Conservation (phyloP, 73 alveolate species). For the Halteria grandinella region DNA sequence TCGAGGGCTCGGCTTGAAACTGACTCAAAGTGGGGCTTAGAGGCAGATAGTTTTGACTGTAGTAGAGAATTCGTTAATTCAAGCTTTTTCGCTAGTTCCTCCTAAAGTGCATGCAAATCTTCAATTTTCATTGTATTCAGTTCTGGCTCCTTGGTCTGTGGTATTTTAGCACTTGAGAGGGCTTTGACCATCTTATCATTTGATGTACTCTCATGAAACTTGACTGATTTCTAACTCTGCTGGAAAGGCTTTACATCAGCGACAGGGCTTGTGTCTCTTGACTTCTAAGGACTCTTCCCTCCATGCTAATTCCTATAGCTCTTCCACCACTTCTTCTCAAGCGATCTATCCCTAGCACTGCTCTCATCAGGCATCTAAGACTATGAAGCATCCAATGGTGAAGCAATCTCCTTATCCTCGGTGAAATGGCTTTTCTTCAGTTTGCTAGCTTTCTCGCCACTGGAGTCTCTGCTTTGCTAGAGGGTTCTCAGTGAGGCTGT, state of each 20-base stretch:
- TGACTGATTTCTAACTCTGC: neutral
- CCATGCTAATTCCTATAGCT: neutral
- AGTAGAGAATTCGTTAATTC: conserved; percentile 35
- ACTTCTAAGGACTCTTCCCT: conserved; percentile 5
- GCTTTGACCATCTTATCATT: neutral
- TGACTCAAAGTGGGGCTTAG: neutral
- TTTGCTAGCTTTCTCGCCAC: neutral
- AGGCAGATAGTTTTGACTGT: conserved; percentile 31
- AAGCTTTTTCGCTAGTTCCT: conserved; percentile 36
- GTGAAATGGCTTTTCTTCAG: neutral
- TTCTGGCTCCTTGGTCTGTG: conserved; percentile 23
- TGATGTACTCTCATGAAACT: neutral
- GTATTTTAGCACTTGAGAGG: neutral
- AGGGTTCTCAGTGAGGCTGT: conserved; percentile 16
- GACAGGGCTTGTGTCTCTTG: no score
- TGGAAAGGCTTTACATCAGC: conserved; percentile 14
- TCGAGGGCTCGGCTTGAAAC: no score
- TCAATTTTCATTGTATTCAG: conserved; percentile 28
- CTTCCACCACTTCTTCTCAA: conserved; percentile 54
- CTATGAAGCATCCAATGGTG: no score
- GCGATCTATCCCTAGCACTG: conserved; percentile 27
- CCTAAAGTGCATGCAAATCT: conserved; percentile 33
- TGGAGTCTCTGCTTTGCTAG: conserved; percentile 4
- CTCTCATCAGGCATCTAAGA: no score
- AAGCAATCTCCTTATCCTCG: no score